Evolutionary conservation across 805 yeast genomes (phyloP).

Genomic region (Lachancea mirantina): DNA sequence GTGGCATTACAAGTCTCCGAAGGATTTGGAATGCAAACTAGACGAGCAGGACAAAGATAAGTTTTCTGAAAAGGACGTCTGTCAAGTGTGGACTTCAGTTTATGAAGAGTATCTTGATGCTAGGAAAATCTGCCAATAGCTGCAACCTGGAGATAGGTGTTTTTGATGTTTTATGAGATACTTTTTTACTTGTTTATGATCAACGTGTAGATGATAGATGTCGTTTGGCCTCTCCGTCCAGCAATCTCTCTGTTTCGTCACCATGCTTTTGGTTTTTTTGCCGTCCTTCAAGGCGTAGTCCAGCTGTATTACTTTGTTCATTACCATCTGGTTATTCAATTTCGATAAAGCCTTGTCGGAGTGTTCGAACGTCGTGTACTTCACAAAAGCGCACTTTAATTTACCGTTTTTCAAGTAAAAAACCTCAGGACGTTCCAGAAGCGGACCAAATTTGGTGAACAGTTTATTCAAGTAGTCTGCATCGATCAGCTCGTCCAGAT

Average conservation of each 20-base stretch:
- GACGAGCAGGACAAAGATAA: slow-evolving; percentile 9
- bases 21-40: slow-evolving; percentile 18
- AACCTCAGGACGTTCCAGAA: slow-evolving; percentile 45
- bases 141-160: neutral
- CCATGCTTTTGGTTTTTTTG: slow-evolving; percentile 57
- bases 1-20: slow-evolving; percentile 36
- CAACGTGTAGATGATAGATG: slow-evolving; percentile 19
- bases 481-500: slow-evolving; percentile 61
- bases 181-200: too few relatives aligned
- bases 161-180: neutral
- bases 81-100: slow-evolving; percentile 24
- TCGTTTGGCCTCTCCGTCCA: slow-evolving; percentile 57
- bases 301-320: slow-evolving; percentile 56
- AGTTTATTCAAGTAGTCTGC: slow-evolving; percentile 44
- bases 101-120: slow-evolving; percentile 15
- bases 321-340: slow-evolving; percentile 60
- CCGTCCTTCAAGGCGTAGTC: slow-evolving; percentile 65
- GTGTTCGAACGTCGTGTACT: slow-evolving; percentile 54
- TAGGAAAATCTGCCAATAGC: slow-evolving; percentile 14
- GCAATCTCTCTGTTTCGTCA: slow-evolving; percentile 63
- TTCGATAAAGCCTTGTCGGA: slow-evolving; percentile 66
- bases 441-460: slow-evolving; percentile 58
- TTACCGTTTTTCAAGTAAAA: slow-evolving; percentile 36
- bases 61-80: slow-evolving; percentile 12
- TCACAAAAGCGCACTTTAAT: slow-evolving; percentile 58